phyloP scores from a whole-genome alignment of 169 alveolate species.

The Cryptosporidium sp. region DNA sequence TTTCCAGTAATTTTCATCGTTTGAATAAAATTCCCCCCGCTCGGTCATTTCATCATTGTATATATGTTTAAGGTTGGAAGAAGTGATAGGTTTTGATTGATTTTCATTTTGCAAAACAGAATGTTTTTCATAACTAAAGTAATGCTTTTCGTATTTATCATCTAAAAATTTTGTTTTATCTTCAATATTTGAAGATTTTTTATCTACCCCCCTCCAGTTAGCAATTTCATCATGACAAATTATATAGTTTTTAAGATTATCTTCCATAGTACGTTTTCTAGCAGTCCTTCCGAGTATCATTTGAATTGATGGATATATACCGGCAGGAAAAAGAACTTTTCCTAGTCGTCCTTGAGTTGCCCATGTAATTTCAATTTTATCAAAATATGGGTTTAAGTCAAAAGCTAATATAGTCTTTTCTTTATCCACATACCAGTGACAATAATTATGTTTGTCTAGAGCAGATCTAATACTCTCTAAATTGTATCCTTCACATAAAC shows the following conservation, averaged over 20 bases:
- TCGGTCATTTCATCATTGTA: slow-evolving; percentile 18
- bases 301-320: slow-evolving; percentile 38
- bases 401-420: slow-evolving; percentile 48
- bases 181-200: background rate
- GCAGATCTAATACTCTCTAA: slow-evolving; percentile 41
- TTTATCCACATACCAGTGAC: slow-evolving; percentile 69
- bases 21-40: slow-evolving; percentile 8
- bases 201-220: background rate
- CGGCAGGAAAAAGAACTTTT: slow-evolving; percentile 64
- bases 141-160: background rate
- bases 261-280: background rate
- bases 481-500: slow-evolving; percentile 62
- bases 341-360: slow-evolving; percentile 62
- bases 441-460: slow-evolving; percentile 46
- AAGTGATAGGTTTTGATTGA: background rate
- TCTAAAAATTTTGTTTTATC: background rate
- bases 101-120: background rate
- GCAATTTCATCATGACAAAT: background rate
- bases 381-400: slow-evolving; percentile 55
- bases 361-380: slow-evolving; percentile 67
- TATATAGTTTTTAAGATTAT: background rate
- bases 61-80: background rate
- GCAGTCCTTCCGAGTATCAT: background rate
- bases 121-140: background rate
- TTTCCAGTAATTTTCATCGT: slow-evolving; percentile 62